Evolutionary conservation across 2,329 filamentous ascomycete species (phyloP).

Genomic region (Didymella keratinophila): DNA sequence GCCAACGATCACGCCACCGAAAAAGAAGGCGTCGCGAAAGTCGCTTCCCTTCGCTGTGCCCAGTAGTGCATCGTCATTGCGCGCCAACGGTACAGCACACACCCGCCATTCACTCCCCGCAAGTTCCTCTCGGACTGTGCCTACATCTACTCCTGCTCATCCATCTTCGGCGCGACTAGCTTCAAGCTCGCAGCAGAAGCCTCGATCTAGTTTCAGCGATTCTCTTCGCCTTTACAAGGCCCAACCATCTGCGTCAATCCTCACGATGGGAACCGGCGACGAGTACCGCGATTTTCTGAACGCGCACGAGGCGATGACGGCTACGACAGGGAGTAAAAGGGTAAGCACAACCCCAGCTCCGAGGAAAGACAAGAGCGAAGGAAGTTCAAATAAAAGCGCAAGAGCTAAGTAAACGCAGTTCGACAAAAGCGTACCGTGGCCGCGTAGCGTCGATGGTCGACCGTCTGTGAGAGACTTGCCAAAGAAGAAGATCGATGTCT

Average conservation of each 20-base stretch:
- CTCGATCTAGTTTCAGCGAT: not conserved
- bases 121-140: not conserved
- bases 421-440: constrained; percentile 26
- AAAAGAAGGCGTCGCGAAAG: constrained; percentile 8
- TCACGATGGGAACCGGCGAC: constrained; percentile 7
- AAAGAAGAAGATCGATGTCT: constrained; percentile 27
- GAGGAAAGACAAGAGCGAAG: not conserved
- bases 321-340: constrained; percentile 30
- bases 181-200: not conserved
- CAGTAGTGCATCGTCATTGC: not conserved
- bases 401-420: constrained; percentile 28
- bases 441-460: constrained; percentile 24
- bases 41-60: constrained; percentile 10
- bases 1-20: not conserved
- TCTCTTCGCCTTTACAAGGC: not conserved
- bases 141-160: not conserved
- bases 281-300: constrained; percentile 31
- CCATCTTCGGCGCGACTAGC: not conserved
- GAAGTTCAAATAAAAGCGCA: not conserved
- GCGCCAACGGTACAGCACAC: not conserved
- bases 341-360: constrained; percentile 28
- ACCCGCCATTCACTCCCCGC: constrained; percentile 32
- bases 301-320: constrained; percentile 24
- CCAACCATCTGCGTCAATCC: not conserved
- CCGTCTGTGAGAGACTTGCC: constrained; percentile 23